Conservation (phyloP, 2,329 filamentous ascomycete species). For the Ceratocystis colombiana region DNA sequence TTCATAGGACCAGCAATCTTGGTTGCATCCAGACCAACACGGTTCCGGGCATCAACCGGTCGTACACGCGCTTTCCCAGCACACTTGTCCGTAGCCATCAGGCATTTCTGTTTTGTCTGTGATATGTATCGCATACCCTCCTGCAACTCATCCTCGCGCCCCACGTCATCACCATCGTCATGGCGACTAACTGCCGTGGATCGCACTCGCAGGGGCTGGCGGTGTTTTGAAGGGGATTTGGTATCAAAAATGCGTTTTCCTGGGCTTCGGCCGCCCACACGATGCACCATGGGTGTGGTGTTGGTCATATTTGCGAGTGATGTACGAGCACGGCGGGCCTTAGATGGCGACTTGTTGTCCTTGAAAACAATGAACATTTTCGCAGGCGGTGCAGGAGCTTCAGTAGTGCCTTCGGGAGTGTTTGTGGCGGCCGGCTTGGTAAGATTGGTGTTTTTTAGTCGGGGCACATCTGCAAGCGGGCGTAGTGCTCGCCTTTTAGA, state of each 20-base stretch:
- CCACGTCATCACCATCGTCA: constrained; percentile 44
- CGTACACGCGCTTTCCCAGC: constrained; percentile 17
- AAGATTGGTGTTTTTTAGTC: background rate
- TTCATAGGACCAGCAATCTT: constrained; percentile 19
- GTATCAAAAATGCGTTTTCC: constrained; percentile 17
- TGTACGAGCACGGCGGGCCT: constrained; percentile 29
- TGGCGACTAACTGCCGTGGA: background rate
- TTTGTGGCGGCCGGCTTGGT: constrained; percentile 27
- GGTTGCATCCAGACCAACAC: background rate
- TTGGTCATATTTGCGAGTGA: constrained; percentile 19
- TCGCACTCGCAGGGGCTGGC: constrained; percentile 16
- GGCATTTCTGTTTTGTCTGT: constrained; percentile 72
- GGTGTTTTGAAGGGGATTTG: constrained; percentile 22
- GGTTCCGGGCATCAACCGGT: background rate
- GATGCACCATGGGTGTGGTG: constrained; percentile 11
- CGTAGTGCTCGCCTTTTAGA: constrained; percentile 64
- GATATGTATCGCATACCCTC: constrained; percentile 77
- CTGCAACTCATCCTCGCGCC: constrained; percentile 58
- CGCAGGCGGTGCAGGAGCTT: constrained; percentile 55
- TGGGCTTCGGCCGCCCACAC: constrained; percentile 12
- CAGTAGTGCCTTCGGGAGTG: constrained; percentile 33
- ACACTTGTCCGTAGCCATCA: constrained; percentile 31
- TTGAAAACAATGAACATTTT: constrained; percentile 84
- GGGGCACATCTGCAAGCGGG: constrained; percentile 41
- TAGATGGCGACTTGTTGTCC: constrained; percentile 46